These are phyloP conservation scores for Raddia distichophylla DNA, from an alignment of 176 grass and related monocot genomes.

Conservation along the genomic window DNA sequence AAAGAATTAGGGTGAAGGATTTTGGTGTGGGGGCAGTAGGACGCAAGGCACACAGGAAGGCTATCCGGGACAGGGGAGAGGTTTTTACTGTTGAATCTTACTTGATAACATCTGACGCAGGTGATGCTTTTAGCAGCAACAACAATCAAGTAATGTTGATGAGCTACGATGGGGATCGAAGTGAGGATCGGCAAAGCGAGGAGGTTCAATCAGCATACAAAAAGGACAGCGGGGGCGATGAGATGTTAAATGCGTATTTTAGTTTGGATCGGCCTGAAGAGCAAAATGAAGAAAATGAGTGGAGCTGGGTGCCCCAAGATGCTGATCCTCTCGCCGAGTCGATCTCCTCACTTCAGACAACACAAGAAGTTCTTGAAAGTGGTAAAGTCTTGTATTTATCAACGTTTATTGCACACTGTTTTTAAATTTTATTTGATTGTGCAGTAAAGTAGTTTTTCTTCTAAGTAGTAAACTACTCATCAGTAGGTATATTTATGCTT, in stretches of 20 bases:
- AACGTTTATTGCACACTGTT: background rate
- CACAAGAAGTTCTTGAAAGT: conserved; percentile 64
- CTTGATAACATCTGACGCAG: conserved; percentile 48
- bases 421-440: background rate
- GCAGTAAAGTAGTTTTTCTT: background rate
- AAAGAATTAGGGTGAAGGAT: conserved; percentile 44
- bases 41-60: background rate
- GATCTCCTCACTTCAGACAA: conserved; percentile 64
- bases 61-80: conserved; percentile 15
- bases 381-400: conserved; percentile 44
- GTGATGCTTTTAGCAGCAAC: conserved; percentile 31
- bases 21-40: conserved; percentile 17
- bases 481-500: background rate
- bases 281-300: conserved; percentile 56
- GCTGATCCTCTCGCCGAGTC: conserved; percentile 62
- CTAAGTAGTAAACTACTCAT: too few species aligned
- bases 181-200: conserved; percentile 52
- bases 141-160: conserved; percentile 45
- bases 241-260: conserved; percentile 33
- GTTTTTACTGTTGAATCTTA: conserved; percentile 49
- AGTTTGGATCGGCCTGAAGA: conserved; percentile 35
- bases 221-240: conserved; percentile 40
- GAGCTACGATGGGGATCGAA: conserved; percentile 42
- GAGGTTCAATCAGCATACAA: conserved; percentile 60
- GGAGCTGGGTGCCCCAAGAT: conserved; percentile 51